Conservation (phyloP, 2,329 filamentous ascomycete species). For the Aureobasidium namibiae region DNA sequence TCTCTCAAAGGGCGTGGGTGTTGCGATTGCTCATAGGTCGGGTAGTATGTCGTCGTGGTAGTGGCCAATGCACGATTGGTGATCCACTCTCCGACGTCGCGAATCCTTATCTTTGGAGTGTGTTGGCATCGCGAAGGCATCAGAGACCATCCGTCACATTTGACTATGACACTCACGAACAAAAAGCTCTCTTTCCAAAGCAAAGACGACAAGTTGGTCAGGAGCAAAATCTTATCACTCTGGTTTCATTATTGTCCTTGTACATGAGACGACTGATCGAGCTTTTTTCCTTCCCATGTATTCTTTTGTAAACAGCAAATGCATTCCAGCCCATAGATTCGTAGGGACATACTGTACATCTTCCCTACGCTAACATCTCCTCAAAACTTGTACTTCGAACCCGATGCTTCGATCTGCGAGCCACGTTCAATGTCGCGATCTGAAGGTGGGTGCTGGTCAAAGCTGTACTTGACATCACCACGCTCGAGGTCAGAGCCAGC, state of each 20-base stretch:
- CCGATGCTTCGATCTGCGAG: not conserved
- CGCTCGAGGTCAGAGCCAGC: conserved; percentile 4
- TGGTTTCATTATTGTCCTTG: not conserved
- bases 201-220: not conserved
- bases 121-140: not conserved
- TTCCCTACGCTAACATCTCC: not conserved
- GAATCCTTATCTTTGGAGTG: no score
- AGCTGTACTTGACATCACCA: conserved; percentile 2
- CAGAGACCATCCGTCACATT: not conserved
- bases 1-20: not conserved
- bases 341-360: not conserved
- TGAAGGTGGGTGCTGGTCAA: conserved; percentile 7
- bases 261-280: not conserved
- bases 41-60: not conserved
- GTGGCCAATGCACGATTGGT: not conserved
- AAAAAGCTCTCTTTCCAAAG: not conserved
- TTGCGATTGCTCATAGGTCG: not conserved
- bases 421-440: not conserved
- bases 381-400: conserved; percentile 10
- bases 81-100: not conserved
- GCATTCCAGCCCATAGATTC: not conserved
- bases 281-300: not conserved
- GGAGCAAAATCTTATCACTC: not conserved
- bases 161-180: not conserved
- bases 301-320: not conserved